These are phyloP conservation scores for Macrophomina phaseolina DNA, from an alignment of 2,329 filamentous ascomycete genomes.

Conservation along the genomic window DNA sequence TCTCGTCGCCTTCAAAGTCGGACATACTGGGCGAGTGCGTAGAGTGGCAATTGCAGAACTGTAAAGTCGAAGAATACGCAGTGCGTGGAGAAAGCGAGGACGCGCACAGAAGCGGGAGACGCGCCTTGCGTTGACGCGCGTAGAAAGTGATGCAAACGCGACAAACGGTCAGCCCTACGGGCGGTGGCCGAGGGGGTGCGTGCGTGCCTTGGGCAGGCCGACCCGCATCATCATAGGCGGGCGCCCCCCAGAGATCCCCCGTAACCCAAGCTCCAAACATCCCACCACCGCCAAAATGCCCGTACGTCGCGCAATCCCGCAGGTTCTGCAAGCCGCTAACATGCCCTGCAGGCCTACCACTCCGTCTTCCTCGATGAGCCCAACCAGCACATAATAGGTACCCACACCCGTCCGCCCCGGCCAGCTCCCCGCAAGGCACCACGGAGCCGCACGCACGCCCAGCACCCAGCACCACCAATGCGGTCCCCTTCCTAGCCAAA, in stretches of 20 bases:
- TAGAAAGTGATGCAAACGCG: constrained; percentile 45
- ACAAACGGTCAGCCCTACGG: constrained; percentile 40
- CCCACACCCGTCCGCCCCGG: constrained; percentile 17
- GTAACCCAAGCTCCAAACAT: constrained; percentile 21
- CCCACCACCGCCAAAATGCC: constrained; percentile 49
- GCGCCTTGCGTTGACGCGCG: constrained; percentile 15
- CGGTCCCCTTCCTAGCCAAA: constrained; percentile 1
- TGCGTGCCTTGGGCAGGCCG: constrained; percentile 32
- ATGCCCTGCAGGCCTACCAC: constrained; percentile 81
- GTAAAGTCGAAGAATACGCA: background rate
- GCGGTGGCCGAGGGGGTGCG: constrained; percentile 34
- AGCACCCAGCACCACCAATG: constrained; percentile 3
- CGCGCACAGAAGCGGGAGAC: constrained; percentile 30
- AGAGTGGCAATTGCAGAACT: background rate
- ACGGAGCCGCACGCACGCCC: constrained; percentile 12
- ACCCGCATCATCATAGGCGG: constrained; percentile 35
- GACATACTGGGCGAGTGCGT: constrained; percentile 50
- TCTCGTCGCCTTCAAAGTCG: constrained; percentile 67
- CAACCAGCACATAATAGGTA: constrained; percentile 69
- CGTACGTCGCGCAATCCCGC: constrained; percentile 41
- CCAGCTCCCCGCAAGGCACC: constrained; percentile 25
- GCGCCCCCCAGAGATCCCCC: constrained; percentile 34
- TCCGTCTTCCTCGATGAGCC: constrained; percentile 90
- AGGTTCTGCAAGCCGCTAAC: background rate
- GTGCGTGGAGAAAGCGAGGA: constrained; percentile 19